Evolutionary conservation across 169 alveolate species (phyloP).

Genomic region (Cryptosporidium xiaoi): DNA sequence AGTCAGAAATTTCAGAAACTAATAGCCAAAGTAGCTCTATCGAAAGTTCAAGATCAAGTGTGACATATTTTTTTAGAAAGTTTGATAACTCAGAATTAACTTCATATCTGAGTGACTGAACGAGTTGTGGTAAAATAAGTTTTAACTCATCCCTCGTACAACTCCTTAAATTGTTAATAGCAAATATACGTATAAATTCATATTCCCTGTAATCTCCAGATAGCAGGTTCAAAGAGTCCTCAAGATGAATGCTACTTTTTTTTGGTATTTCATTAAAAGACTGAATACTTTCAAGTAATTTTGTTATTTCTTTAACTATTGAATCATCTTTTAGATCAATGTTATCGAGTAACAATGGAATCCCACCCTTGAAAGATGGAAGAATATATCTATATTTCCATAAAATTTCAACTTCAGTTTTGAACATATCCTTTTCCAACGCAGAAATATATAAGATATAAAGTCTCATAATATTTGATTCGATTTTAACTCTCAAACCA

Average conservation of each 20-base stretch:
- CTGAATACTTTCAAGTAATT: neutral
- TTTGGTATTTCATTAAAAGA: neutral
- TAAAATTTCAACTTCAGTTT: conserved; percentile 12
- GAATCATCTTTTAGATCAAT: conserved; percentile 15
- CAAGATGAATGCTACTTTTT: conserved; percentile 13
- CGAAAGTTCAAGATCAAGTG: conserved; percentile 46
- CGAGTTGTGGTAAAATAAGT: conserved; percentile 74
- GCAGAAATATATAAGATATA: neutral
- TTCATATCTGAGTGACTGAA: conserved; percentile 80
- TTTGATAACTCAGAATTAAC: conserved; percentile 16
- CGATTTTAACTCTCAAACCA: neutral
- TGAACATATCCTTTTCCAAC: neutral
- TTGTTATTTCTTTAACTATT: conserved; percentile 12
- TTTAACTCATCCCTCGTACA: conserved; percentile 67
- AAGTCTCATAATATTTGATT: neutral
- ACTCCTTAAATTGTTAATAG: conserved; percentile 81
- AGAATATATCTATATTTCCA: conserved; percentile 36
- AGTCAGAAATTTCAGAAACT: conserved; percentile 57
- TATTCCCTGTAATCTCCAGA: conserved; percentile 77
- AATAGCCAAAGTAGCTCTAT: conserved; percentile 74
- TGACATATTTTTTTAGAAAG: conserved; percentile 51
- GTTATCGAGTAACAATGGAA: conserved; percentile 39
- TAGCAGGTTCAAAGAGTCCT: conserved; percentile 54
- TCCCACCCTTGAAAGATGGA: conserved; percentile 10
- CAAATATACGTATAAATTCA: conserved; percentile 85